A percentile compares a stretch with the other conserved stretches of the same genome.
Evolutionary conservation across 768 basidiomycete genomes (phyloP).

Genomic region (Daedaleopsis nitida): DNA sequence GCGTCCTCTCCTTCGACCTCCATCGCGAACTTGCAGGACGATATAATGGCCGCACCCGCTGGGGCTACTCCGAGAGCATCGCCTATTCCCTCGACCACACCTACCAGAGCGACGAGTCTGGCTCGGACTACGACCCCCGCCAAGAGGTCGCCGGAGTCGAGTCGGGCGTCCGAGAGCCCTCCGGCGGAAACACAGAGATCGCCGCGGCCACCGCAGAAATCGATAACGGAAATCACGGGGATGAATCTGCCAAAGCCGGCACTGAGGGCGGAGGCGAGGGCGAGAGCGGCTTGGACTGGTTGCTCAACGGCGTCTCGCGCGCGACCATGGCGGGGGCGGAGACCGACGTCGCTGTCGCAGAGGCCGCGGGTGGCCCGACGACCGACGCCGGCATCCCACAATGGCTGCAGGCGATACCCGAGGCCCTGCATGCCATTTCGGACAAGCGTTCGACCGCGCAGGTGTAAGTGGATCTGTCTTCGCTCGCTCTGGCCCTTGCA

Average conservation of each 20-base stretch:
- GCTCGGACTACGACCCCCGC: slow-evolving; percentile 2
- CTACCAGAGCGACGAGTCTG: slow-evolving; percentile 1
- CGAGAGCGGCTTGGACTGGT: slow-evolving; percentile 30
- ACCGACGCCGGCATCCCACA: slow-evolving; percentile 11
- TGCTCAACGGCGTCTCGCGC: slow-evolving; percentile 28
- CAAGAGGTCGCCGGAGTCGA: slow-evolving; percentile 1
- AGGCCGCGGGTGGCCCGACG: slow-evolving; percentile 9
- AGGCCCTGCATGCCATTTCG: slow-evolving; percentile 28
- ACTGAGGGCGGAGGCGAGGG: background rate
- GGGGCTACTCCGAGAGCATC: slow-evolving; percentile 40
- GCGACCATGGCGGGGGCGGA: slow-evolving; percentile 13
- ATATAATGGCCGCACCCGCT: slow-evolving; percentile 38
- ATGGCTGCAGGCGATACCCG: slow-evolving; percentile 26
- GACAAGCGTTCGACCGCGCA: slow-evolving; percentile 32
- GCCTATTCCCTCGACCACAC: slow-evolving; percentile 31
- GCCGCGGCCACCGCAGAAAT: background rate
- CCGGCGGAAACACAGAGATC: background rate
- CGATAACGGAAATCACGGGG: background rate
- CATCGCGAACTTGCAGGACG: slow-evolving; percentile 41
- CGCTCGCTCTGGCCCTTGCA: background rate
- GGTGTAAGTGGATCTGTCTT: slow-evolving; percentile 26
- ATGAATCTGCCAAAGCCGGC: slow-evolving; percentile 3
- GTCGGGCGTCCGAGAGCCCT: background rate
- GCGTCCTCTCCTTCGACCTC: slow-evolving; percentile 39
- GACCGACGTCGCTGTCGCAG: background rate